Evolutionary conservation across 2,329 filamentous ascomycete genomes (phyloP), one percentile per base, ranked within the genome.

Genomic region (Ceratocystis variospora): DNA sequence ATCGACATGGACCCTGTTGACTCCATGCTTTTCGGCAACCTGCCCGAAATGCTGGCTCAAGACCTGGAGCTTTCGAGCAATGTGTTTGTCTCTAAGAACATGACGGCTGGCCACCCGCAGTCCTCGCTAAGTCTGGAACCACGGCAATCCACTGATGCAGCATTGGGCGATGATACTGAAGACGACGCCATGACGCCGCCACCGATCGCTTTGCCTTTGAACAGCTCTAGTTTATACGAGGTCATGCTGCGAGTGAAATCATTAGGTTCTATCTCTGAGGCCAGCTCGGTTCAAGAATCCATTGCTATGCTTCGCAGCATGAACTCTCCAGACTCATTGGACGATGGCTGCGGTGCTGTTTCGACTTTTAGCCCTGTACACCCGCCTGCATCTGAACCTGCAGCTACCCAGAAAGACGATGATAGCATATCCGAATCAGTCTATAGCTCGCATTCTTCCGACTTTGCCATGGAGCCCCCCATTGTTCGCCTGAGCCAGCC

Each of bases 21-120:
- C 44, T 72, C 73, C 19, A 69, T 65, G 44, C 71, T 75, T 63
- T 44, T 66, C 44, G 74, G 74, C 62, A 84, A 79, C 72, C 74
- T 85, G 19, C 80, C 82, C 1, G 83, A 85, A 72, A 70, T 83
- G 48, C 74, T 85, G n/a, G 82, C 78, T 5, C 77, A 76, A 67
- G 81, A 85, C 69, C 74, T 84, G 59, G 79, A 82, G 70, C 71
- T 76, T 25, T 82, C 79, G 19, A 75, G 75, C 63, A 73, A 75
- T 8, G 71, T 81, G 31, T 84, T 83, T 66, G 73, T 73, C 31
- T 76, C 80, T 15, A 80, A 75, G 71, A 79, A 78, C 67, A 79
- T 83, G 77, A 81, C 81, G 5, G 78, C 81, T 25, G 81, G 81
- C 7, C 71, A 75, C 7, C 81, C 82, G 0, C 65, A 66, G 44